Evolutionary conservation across 2,329 filamentous ascomycete genomes (phyloP).

Genomic region (Epichloe sibirici): DNA sequence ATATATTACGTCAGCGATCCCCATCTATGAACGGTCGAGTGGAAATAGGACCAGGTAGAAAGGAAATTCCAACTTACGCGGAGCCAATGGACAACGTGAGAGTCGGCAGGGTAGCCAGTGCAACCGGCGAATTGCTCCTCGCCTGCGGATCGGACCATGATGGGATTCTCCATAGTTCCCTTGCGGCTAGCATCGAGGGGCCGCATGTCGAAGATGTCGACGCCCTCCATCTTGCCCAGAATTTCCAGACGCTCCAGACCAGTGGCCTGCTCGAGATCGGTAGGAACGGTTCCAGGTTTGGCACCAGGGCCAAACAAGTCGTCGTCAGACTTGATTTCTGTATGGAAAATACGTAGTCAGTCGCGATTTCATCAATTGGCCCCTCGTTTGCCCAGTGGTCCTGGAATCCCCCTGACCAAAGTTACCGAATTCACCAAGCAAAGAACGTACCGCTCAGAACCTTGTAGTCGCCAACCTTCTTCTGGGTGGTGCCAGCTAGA

Average conservation of each 20-base stretch:
- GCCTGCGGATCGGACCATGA: constrained; percentile 79
- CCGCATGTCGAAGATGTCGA: constrained; percentile 97
- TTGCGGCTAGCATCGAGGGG: constrained; percentile 82
- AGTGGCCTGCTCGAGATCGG: constrained; percentile 89
- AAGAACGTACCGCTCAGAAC: constrained; percentile 32
- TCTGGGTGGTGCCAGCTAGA: constrained; percentile 26
- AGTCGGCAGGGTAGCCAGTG: constrained; percentile 88
- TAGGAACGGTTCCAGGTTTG: constrained; percentile 69
- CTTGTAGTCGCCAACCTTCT: constrained; percentile 35
- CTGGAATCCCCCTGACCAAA: constrained; percentile 9
- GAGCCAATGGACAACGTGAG: constrained; percentile 83
- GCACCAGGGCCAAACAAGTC: constrained; percentile 83
- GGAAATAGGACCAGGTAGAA: background rate
- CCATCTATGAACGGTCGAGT: background rate
- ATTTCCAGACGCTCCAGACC: constrained; percentile 98
- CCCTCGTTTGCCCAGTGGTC: background rate
- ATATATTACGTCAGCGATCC: background rate
- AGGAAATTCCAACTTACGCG: constrained; percentile 46
- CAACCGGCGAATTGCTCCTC: constrained; percentile 96
- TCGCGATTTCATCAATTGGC: constrained; percentile 1
- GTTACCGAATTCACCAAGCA: constrained; percentile 9
- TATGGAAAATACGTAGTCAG: constrained; percentile 11
- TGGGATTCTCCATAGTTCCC: constrained; percentile 86
- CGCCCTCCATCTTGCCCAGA: constrained; percentile 96
- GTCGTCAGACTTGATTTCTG: constrained; percentile 72